Base-by-base conservation (phyloP, 352 stramenopile genomes). In the Thalassiosira sp. region DNA sequence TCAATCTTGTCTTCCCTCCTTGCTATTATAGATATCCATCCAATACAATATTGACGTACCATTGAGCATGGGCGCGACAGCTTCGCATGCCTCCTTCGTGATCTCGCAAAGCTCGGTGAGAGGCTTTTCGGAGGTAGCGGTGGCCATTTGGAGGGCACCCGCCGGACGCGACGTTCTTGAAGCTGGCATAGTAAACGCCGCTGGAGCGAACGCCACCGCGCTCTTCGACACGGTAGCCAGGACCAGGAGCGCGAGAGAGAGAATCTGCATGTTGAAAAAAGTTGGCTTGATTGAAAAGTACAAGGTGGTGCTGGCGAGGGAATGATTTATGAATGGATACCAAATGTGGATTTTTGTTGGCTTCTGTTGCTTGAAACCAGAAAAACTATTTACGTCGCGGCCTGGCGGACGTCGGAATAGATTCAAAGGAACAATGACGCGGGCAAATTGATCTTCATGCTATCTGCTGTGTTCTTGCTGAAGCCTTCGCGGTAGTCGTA, bases 1-100 rank as follows among this genome's bases (percentile, higher is more conserved):
- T n/a, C n/a, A n/a, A n/a, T 48, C 13, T 49, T n/a, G 13, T 49
- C 42, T 49, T n/a, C 16, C 42, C 42, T n/a, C 42, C 3, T 49
- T 49, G 16, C 5, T 49, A 49, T 18, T 49, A 49, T n/a, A n/a
- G n/a, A n/a, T n/a, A n/a, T n/a, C n/a, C n/a, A n/a, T n/a, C n/a
- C n/a, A n/a, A n/a, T n/a, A n/a, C n/a, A 49, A 20, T 37, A 61
- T 61, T 28, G 15, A 61, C 53, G 24, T 48, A 48, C 53, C 53
- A 48, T 61, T 61, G 1, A 84, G 65, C 51, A 84, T 81, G 31
- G 75, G 72, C 16, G 56, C 45, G 18, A 84, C 51, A 16, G 57
- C 70, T 37, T 76, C 67, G 57, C 70, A 79, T 0, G 70, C 70
- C 62, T 77, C 67, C 53, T 48, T 61, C 25, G 53, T 61, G 15